Evolutionary conservation across 164 flowering plant genomes (phyloP).

Genomic region (Brasenia schreberi): DNA sequence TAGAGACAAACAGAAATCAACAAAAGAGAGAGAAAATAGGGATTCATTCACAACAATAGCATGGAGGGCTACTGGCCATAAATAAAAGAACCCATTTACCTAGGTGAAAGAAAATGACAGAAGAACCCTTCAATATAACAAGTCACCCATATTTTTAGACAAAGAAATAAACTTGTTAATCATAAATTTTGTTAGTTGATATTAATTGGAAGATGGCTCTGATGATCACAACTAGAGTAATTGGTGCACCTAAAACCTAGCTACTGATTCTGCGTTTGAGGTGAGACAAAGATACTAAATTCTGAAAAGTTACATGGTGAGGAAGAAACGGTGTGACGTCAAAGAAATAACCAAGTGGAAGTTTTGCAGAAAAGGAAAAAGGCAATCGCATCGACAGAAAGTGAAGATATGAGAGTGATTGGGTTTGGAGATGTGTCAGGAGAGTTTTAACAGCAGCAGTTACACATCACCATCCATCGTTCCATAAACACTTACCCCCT

Average conservation of each 20-base stretch:
- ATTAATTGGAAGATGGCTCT: too few relatives aligned
- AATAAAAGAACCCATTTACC: neutral
- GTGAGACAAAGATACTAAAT: neutral
- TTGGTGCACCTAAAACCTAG: too few relatives aligned
- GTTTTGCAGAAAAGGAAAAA: neutral
- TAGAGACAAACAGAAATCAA: neutral
- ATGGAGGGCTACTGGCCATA: neutral
- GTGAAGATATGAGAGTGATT: slow-evolving; percentile 19
- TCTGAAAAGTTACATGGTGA: neutral
- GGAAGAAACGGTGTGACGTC: neutral
- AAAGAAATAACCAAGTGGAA: neutral
- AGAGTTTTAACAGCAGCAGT: slow-evolving; percentile 29
- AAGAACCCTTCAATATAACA: neutral
- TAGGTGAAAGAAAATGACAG: neutral
- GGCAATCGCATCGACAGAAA: neutral
- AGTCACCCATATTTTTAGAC: too few relatives aligned
- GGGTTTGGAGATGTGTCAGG: slow-evolving; percentile 15
- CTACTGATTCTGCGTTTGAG: neutral
- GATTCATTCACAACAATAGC: neutral
- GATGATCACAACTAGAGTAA: too few relatives aligned
- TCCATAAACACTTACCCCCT: slow-evolving; percentile 22
- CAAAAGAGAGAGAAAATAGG: slow-evolving; percentile 2
- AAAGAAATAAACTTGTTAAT: too few relatives aligned
- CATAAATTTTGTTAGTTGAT: too few relatives aligned
- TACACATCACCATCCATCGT: slow-evolving; percentile 44